Conservation (phyloP, 1,284 basidiomycete species). For the Cystobasidium sp. region DNA sequence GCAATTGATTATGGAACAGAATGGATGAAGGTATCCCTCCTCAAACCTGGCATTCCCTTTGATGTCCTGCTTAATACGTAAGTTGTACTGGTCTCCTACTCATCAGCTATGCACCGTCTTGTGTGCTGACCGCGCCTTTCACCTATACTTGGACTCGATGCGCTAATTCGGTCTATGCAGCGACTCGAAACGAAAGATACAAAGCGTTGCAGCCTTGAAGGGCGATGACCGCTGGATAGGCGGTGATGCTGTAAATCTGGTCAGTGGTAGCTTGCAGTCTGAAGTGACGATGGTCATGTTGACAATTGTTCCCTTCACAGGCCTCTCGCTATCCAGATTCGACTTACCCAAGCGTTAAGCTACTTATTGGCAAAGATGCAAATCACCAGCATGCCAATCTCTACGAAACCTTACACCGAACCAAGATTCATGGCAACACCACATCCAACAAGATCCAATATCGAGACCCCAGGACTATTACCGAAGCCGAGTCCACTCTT, state of each 20-base stretch:
- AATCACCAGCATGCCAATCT: slow-evolving; percentile 65
- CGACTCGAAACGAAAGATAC: slow-evolving; percentile 95
- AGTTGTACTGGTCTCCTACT: not conserved
- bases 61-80: slow-evolving; percentile 83
- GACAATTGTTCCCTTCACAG: slow-evolving; percentile 53
- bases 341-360: slow-evolving; percentile 84
- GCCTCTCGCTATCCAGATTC: slow-evolving; percentile 87
- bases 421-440: slow-evolving; percentile 65
- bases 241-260: slow-evolving; percentile 81
- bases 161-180: slow-evolving; percentile 57
- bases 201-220: slow-evolving; percentile 84
- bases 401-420: slow-evolving; percentile 67
- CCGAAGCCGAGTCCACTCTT: slow-evolving; percentile 56
- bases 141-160: not conserved
- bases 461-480: slow-evolving; percentile 67
- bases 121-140: not conserved
- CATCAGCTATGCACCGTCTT: not conserved
- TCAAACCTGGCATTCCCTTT: slow-evolving; percentile 94
- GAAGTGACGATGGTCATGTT: not conserved
- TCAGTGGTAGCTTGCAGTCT: slow-evolving; percentile 55
- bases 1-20: slow-evolving; percentile 96
- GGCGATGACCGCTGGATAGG: slow-evolving; percentile 85
- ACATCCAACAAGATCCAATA: slow-evolving; percentile 19
- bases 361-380: slow-evolving; percentile 75
- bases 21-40: slow-evolving; percentile 92